Evolutionary conservation across 1,139 yeast genomes (phyloP).

Genomic region (Saccharomyces hybrid): DNA sequence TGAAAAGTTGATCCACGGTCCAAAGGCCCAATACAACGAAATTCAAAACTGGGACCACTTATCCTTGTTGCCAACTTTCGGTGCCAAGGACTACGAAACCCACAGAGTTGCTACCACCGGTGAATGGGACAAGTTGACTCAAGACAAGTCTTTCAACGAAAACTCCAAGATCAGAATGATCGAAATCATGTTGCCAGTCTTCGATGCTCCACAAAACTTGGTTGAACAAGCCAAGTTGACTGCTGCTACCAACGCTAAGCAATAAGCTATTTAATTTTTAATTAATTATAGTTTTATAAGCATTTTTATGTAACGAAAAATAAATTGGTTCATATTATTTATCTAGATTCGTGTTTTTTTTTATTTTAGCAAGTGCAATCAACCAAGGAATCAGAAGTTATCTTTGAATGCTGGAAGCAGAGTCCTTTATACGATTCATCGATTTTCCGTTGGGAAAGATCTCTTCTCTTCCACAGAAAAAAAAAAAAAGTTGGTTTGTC

Average conservation of each 20-base stretch:
- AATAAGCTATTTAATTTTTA: constrained; percentile 5
- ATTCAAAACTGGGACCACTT: constrained; percentile 80
- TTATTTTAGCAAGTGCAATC: too few relatives aligned
- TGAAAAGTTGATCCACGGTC: constrained; percentile 83
- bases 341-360: too few relatives aligned
- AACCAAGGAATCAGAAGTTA: too few relatives aligned
- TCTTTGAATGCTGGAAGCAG: too few relatives aligned
- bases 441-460: too few relatives aligned
- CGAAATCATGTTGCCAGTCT: constrained; percentile 69
- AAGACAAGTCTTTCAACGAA: constrained; percentile 42
- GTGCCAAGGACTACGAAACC: constrained; percentile 49
- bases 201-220: constrained; percentile 77
- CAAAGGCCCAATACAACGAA: constrained; percentile 65
- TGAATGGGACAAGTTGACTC: constrained; percentile 55
- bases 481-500: too few relatives aligned
- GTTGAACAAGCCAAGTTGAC: constrained; percentile 71
- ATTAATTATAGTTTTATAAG: background rate
- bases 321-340: too few relatives aligned
- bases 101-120: constrained; percentile 54
- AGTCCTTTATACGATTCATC: too few relatives aligned
- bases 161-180: constrained; percentile 59
- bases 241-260: constrained; percentile 51
- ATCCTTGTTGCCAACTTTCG: constrained; percentile 60
- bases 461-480: too few relatives aligned
- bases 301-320: too few relatives aligned